phyloP scores from a whole-genome alignment of 805 yeast genomes.

The Lipomyces chichibuensis region DNA sequence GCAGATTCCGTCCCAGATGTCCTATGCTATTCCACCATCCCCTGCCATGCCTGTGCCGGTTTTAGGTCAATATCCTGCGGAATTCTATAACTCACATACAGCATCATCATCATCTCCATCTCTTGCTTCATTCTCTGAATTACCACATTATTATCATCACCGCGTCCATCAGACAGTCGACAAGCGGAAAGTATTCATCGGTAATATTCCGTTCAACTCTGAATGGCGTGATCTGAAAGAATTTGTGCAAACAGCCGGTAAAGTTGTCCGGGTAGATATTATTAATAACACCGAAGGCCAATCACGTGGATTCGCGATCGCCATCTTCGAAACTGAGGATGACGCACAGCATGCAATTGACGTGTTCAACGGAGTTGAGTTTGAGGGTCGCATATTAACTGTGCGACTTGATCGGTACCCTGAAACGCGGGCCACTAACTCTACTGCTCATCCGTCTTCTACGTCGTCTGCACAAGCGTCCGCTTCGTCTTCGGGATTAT shows the following conservation, averaged over 20 bases:
- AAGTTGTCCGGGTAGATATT: slow-evolving; percentile 46
- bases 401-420: slow-evolving; percentile 65
- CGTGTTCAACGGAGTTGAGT: slow-evolving; percentile 55
- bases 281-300: slow-evolving; percentile 47
- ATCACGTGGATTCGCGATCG: slow-evolving; percentile 68
- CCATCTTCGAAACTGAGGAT: slow-evolving; percentile 52
- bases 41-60: neutral
- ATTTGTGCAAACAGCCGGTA: slow-evolving; percentile 39
- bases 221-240: slow-evolving; percentile 43
- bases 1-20: neutral
- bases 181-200: slow-evolving; percentile 43
- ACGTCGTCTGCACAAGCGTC: slow-evolving; percentile 10
- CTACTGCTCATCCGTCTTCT: slow-evolving; percentile 5
- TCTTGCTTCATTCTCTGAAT: neutral
- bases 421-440: slow-evolving; percentile 14
- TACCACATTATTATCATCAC: neutral
- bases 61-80: neutral
- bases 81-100: neutral
- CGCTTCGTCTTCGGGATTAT: slow-evolving; percentile 14
- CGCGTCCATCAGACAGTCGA: slow-evolving; percentile 26
- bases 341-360: slow-evolving; percentile 56
- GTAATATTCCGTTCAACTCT: slow-evolving; percentile 44
- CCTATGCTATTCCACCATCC: neutral
- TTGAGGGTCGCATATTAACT: slow-evolving; percentile 62
- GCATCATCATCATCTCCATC: slow-evolving; percentile 4